Evolutionary conservation across 768 basidiomycete species (phyloP).

Genomic region (Auriscalpium microsporum): DNA sequence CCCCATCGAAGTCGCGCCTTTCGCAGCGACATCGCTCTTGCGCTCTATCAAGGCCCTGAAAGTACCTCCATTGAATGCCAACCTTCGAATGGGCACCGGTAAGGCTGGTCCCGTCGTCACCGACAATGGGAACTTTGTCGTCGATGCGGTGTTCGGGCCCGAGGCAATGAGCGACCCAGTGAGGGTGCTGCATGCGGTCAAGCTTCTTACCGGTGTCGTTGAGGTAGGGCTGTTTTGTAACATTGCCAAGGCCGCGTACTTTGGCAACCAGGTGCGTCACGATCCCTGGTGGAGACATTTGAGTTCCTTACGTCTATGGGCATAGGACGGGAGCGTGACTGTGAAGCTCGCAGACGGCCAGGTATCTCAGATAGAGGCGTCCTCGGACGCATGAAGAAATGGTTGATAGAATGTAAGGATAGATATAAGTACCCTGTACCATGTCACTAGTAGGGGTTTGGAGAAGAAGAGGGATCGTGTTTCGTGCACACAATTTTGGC

Average conservation of each 20-base stretch:
- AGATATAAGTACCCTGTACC: too few species aligned
- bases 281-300: not conserved
- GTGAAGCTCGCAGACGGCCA: constrained; percentile 18
- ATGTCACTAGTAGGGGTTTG: too few species aligned
- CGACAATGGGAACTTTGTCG: constrained; percentile 96
- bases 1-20: constrained; percentile 94
- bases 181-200: constrained; percentile 65
- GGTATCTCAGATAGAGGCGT: too few species aligned
- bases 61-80: constrained; percentile 47
- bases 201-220: constrained; percentile 96
- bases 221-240: constrained; percentile 96
- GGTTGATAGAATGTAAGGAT: too few species aligned
- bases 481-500: too few species aligned
- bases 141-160: constrained; percentile 85
- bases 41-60: constrained; percentile 57
- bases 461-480: too few species aligned
- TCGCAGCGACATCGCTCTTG: constrained; percentile 87
- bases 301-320: not conserved
- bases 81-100: constrained; percentile 87
- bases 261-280: constrained; percentile 66
- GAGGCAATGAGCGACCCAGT: constrained; percentile 61
- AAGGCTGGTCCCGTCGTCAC: constrained; percentile 95
- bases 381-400: too few species aligned
- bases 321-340: constrained; percentile 63
- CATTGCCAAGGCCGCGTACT: constrained; percentile 94